phyloP scores from a whole-genome alignment of 148 eudicot species.

The Dysphania ambrosioides region DNA sequence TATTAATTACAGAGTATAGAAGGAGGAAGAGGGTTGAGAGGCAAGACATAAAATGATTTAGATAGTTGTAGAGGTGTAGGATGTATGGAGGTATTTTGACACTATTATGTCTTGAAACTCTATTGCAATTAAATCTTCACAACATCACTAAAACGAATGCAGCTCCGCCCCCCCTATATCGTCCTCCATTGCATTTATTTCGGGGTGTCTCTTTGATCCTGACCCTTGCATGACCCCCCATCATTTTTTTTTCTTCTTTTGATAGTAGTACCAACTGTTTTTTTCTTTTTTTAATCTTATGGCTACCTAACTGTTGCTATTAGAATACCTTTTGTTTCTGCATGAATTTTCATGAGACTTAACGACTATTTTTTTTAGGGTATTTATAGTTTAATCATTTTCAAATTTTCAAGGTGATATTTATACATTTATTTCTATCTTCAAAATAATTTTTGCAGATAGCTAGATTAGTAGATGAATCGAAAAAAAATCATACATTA shows the following conservation, averaged over 20 bases:
- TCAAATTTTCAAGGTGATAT: too few species aligned
- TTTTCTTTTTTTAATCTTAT: background rate
- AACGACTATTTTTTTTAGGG: too few species aligned
- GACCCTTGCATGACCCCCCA: slow-evolving; percentile 38
- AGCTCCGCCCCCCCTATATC: background rate
- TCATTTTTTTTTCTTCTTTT: slow-evolving; percentile 19
- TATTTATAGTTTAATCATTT: too few species aligned
- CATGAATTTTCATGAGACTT: too few species aligned
- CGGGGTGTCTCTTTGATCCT: slow-evolving; percentile 32
- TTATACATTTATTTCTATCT: too few species aligned
- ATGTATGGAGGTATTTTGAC: slow-evolving; percentile 13
- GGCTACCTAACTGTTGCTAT: background rate
- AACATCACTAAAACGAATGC: background rate
- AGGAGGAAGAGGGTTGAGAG: too few species aligned
- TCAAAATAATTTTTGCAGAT: too few species aligned
- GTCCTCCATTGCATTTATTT: slow-evolving; percentile 29
- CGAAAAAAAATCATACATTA: too few species aligned
- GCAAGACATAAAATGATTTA: slow-evolving; percentile 15
- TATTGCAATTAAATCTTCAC: background rate
- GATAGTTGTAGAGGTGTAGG: slow-evolving; percentile 1
- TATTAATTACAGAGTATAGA: too few species aligned
- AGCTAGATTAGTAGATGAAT: too few species aligned
- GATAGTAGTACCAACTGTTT: slow-evolving; percentile 13
- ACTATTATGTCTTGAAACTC: background rate
- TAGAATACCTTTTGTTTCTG: too few species aligned